phyloP scores from a whole-genome alignment of 2,329 filamentous ascomycete genomes.

The Xylariaceae sp. region DNA sequence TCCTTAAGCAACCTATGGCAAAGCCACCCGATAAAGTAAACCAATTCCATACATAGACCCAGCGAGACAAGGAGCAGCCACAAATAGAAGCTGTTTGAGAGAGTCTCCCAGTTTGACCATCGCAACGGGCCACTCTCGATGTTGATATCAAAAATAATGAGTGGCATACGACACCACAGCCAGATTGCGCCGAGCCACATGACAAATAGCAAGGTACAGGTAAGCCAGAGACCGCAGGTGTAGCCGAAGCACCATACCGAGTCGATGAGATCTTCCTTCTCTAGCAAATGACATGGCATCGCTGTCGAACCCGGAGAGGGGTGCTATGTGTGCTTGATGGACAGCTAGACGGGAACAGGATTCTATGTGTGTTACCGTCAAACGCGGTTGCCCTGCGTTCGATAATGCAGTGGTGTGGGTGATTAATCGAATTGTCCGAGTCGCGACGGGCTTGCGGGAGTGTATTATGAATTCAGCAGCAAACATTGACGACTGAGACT shows the following conservation, averaged over 20 bases:
- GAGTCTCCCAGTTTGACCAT: constrained; percentile 7
- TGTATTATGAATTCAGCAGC: constrained; percentile 2
- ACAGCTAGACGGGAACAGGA: constrained; percentile 1
- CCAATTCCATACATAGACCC: constrained; percentile 5
- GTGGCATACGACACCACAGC: constrained; percentile 3
- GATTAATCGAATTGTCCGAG: neutral
- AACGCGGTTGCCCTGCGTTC: too few relatives aligned
- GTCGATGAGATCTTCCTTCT: constrained; percentile 2
- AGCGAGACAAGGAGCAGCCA: constrained; percentile 5
- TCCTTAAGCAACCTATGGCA: constrained; percentile 2
- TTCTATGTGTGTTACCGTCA: too few relatives aligned
- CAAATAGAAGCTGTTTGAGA: constrained; percentile 1
- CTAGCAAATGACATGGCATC: constrained; percentile 4
- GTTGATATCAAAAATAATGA: constrained; percentile 1
- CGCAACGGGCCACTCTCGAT: constrained; percentile 3
- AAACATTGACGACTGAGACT: constrained; percentile 3
- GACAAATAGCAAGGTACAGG: neutral
- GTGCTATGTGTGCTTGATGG: constrained; percentile 3
- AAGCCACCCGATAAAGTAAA: constrained; percentile 7
- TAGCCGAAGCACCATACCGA: neutral
- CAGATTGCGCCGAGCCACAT: constrained; percentile 1
- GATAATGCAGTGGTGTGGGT: constrained; percentile 2
- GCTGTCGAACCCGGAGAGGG: constrained; percentile 4
- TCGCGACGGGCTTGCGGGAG: constrained; percentile 2
- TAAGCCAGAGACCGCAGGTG: neutral